These are phyloP conservation scores for Yamadazyma dushanensis DNA, from an alignment of 1,139 yeast species.

Conservation along the genomic window DNA sequence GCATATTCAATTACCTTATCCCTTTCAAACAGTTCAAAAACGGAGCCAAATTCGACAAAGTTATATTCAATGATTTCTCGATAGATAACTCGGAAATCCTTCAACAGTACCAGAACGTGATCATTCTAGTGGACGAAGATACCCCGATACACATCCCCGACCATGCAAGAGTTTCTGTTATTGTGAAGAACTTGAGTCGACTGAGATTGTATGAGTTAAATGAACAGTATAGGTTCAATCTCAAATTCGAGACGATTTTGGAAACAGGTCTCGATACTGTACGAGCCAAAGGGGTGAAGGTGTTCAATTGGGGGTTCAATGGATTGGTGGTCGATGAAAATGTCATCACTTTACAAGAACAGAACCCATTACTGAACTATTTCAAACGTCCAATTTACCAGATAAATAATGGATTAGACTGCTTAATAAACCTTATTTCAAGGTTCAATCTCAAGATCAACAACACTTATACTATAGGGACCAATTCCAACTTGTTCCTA, in stretches of 20 bases:
- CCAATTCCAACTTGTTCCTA: conserved; percentile 34
- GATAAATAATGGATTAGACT: conserved; percentile 26
- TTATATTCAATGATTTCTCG: conserved; percentile 40
- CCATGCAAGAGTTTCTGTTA: conserved; percentile 22
- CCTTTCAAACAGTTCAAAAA: conserved; percentile 59
- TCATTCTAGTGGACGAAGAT: conserved; percentile 34
- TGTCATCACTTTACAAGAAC: conserved; percentile 19
- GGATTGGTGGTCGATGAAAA: conserved; percentile 32
- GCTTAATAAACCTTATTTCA: conserved; percentile 28
- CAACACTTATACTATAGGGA: conserved; percentile 43
- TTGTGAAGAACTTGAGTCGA: conserved; percentile 33
- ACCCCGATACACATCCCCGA: conserved; percentile 15
- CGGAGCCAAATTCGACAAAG: conserved; percentile 56
- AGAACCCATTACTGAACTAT: conserved; percentile 28
- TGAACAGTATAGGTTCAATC: conserved; percentile 20
- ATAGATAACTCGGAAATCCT: conserved; percentile 10
- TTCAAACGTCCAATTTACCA: conserved; percentile 37
- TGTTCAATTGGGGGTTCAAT: conserved; percentile 33
- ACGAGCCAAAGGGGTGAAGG: conserved; percentile 20
- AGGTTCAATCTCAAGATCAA: conserved; percentile 29
- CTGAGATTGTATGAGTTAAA: conserved; percentile 31
- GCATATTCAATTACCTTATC: conserved; percentile 58
- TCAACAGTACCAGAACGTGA: conserved; percentile 30
- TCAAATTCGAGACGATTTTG: conserved; percentile 22
- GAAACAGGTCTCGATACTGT: conserved; percentile 8